Base-by-base conservation (phyloP, 2,329 filamentous ascomycete genomes). In the Claviceps quebecensis region DNA sequence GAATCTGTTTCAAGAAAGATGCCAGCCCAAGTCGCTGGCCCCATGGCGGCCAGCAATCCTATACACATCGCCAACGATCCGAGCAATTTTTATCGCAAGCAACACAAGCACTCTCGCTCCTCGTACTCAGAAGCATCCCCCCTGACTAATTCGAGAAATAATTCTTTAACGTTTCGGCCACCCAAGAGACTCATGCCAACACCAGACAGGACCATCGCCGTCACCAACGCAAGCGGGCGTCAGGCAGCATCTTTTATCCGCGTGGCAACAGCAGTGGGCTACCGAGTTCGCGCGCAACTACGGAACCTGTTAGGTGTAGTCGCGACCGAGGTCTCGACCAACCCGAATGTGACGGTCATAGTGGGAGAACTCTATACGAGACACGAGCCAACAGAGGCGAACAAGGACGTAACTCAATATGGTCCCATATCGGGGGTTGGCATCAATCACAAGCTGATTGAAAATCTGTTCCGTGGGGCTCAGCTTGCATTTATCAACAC, bases 401-500 rank as follows among this genome's bases (percentile, higher is more conserved):
- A 76, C 56, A 69, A 72, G 55, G 77, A 81, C 67, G 84, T 94
- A 61, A 86, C 84, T 48, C 76, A 71, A 69, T 85, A 74, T 72
- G 86, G 66, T 56, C 78, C 64, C 61, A 84, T 80, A 49, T 73
- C 73, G 43, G 77, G 77, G 44, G 75, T 81, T 55, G 78, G 84
- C 56, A 80, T 91, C 61, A 87, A 88, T 64, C 76, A 82, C 59
- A 73, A 74, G 1, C 68, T 95, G 57, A 85, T 95, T 62, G 75
- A 78, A 50, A 76, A 85, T 57, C 76, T 97, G 19, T 97, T 97
- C 74, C 73, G 77, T 39, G 88, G 87, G 55, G 85, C 87, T 22
- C 85, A 94, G 59, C 77, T 94, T 49, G 93, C 93, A 54, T 98
- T 97, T 68, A 89, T 97, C 72, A 98, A 98, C 72, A 98, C 93